phyloP scores from a whole-genome alignment of 2,329 filamentous ascomycete genomes.

The Scytalidium sp. region DNA sequence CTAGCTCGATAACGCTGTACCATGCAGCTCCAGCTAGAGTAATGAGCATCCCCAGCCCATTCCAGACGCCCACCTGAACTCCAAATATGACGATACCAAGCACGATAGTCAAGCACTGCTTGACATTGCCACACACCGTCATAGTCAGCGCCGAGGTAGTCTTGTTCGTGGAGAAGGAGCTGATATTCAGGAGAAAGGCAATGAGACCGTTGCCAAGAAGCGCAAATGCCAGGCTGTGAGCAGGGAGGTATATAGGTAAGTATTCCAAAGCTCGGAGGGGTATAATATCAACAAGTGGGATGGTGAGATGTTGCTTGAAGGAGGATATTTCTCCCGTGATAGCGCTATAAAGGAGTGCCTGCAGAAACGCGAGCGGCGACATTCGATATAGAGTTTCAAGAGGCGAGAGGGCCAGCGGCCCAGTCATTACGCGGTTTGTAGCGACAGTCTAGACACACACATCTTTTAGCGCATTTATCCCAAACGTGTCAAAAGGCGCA shows the following conservation, averaged over 20 bases:
- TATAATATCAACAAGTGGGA: too few species aligned
- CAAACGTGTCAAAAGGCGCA: too few species aligned
- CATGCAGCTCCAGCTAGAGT: conserved; percentile 53
- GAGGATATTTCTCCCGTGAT: conserved; percentile 49
- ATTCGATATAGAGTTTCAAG: conserved; percentile 61
- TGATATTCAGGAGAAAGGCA: conserved; percentile 54
- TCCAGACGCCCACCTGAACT: conserved; percentile 46
- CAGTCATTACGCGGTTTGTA: conserved; percentile 64
- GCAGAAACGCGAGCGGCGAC: conserved; percentile 56
- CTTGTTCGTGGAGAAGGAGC: conserved; percentile 57
- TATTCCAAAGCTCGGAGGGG: too few species aligned
- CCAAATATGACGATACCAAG: conserved; percentile 52
- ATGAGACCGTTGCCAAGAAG: conserved; percentile 50
- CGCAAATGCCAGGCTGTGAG: conserved; percentile 22
- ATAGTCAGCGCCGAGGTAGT: conserved; percentile 55
- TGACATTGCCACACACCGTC: conserved; percentile 57
- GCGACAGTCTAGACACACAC: conserved; percentile 64
- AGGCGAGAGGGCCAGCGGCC: conserved; percentile 52
- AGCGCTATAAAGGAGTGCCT: conserved; percentile 50
- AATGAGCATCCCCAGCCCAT: conserved; percentile 53
- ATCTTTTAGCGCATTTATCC: too few species aligned
- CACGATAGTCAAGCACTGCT: conserved; percentile 54
- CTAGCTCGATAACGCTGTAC: conserved; percentile 56
- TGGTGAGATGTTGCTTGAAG: too few species aligned
- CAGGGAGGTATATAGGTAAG: conserved; percentile 30